Base-by-base conservation (phyloP, 768 basidiomycete genomes). In the Termitomyces titanicus region DNA sequence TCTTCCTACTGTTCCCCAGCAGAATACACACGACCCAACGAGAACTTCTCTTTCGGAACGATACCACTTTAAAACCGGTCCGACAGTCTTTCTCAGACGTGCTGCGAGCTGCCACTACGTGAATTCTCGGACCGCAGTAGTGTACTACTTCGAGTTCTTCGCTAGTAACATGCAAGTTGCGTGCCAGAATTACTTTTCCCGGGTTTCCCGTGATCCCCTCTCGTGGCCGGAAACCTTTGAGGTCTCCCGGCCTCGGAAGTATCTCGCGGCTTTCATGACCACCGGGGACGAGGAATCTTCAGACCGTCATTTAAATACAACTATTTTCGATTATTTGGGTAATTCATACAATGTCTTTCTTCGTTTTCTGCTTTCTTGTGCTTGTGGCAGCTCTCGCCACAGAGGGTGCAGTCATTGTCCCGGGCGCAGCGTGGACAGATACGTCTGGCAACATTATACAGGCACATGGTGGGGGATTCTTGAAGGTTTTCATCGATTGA, bases 341-440 rank as follows among this genome's bases (percentile, higher is more conserved):
- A 3, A 17, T 22, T 17, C 15, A 24, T 48, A 20, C 44, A 22
- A 55, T 64, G 53, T 18, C 37, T 38, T 39, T n/a, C n/a, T 22
- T 58, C 51, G 38, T 61, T 12, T 34, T 33, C 17, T 54, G 33
- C 42, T 46, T 54, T 8, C 39, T 61, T 37, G 56, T 42, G 3
- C 50, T 58, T 40, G 22, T 54, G 1, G 47, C 51, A n/a, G 13
- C 54, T 17, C 49, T 63, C 6, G 53, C 64, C 24, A 64, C 64
- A 6, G 61, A 56, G 15, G 71, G 74, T 33, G 70, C 72, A 10
- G 76, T 81, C 51, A 82, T 86, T 53, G 83, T 85, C 10, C 78
- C 83, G 10, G 84, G 84, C 12, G 83, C 84, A 8, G 73, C 76
- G 6, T 85, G 84, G 84, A 79, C 74, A 7, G 84, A 86, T 61